phyloP scores from a whole-genome alignment of 73 alveolate genomes.

The Stentor coeruleus region DNA sequence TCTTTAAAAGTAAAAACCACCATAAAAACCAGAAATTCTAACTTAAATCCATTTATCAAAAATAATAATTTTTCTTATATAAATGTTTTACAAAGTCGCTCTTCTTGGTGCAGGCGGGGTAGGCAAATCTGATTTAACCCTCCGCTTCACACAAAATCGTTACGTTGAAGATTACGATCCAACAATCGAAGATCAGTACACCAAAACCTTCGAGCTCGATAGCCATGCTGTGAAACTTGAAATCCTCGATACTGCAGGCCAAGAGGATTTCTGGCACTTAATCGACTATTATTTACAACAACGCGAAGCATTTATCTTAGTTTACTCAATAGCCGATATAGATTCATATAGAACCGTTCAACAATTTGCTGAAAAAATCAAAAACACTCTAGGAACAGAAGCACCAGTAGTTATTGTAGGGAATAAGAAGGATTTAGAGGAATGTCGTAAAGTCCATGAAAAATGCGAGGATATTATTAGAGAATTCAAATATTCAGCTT shows the following conservation, averaged over 20 bases:
- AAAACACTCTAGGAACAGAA: not conserved
- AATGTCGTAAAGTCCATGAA: not conserved
- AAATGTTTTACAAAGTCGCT: slow-evolving; percentile 14
- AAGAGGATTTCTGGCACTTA: slow-evolving; percentile 29
- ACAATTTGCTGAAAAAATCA: not conserved
- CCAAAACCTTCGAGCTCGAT: slow-evolving; percentile 27
- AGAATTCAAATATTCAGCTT: slow-evolving; percentile 6
- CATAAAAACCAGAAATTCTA: too few species aligned
- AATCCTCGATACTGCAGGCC: slow-evolving; percentile 58
- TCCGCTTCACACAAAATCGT: slow-evolving; percentile 23
- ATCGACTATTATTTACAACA: slow-evolving; percentile 17
- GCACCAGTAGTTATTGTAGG: slow-evolving; percentile 25
- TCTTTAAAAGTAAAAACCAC: too few species aligned
- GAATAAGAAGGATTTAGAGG: slow-evolving; percentile 20
- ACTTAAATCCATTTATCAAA: too few species aligned
- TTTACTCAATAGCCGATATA: not conserved
- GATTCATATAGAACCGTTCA: not conserved
- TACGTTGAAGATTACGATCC: slow-evolving; percentile 28
- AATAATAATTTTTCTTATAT: too few species aligned
- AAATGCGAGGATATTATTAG: not conserved
- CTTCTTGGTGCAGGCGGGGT: slow-evolving; percentile 32
- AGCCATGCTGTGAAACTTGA: slow-evolving; percentile 32
- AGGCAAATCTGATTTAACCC: slow-evolving; percentile 17
- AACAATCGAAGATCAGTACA: slow-evolving; percentile 54
- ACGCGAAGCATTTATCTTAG: slow-evolving; percentile 19